These are phyloP conservation scores for Colletotrichum brevisporum DNA, from an alignment of 2,329 filamentous ascomycete species.

Conservation along the genomic window DNA sequence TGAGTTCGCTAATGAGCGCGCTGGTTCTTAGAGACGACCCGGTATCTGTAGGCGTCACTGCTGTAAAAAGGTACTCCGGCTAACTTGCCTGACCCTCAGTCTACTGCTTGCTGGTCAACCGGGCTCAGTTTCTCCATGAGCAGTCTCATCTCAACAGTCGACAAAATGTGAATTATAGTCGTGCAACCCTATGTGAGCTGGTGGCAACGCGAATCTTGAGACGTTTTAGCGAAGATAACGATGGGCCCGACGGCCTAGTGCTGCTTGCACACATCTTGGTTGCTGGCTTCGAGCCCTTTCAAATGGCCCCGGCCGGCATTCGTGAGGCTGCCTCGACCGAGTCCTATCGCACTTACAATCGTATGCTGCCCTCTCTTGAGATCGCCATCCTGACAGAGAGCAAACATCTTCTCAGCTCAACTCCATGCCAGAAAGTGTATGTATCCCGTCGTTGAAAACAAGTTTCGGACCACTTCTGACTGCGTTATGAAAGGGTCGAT, in stretches of 20 bases:
- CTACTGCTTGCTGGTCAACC: slow-evolving; percentile 87
- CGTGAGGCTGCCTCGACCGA: slow-evolving; percentile 68
- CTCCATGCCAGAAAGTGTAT: slow-evolving; percentile 82
- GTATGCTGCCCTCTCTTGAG: slow-evolving; percentile 83
- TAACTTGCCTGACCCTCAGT: slow-evolving; percentile 60
- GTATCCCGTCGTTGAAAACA: slow-evolving; percentile 60
- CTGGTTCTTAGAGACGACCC: neutral
- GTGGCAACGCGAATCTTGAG: slow-evolving; percentile 84
- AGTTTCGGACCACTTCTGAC: slow-evolving; percentile 57
- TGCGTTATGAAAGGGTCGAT: slow-evolving; percentile 64
- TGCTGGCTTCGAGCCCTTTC: slow-evolving; percentile 87
- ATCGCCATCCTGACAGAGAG: slow-evolving; percentile 87
- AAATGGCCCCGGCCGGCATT: slow-evolving; percentile 81
- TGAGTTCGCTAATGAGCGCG: slow-evolving; percentile 51
- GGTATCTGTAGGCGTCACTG: neutral
- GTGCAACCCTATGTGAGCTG: slow-evolving; percentile 84
- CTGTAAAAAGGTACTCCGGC: slow-evolving; percentile 26
- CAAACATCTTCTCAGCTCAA: slow-evolving; percentile 82
- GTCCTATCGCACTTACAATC: slow-evolving; percentile 62
- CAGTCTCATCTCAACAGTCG: slow-evolving; percentile 82
- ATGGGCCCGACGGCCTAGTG: slow-evolving; percentile 78
- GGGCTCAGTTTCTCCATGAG: slow-evolving; percentile 83
- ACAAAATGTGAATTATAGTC: slow-evolving; percentile 84
- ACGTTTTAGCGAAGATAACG: slow-evolving; percentile 83
- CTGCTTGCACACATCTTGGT: slow-evolving; percentile 85